phyloP scores from a whole-genome alignment of 768 basidiomycete genomes.

The Suillus occidentalis region DNA sequence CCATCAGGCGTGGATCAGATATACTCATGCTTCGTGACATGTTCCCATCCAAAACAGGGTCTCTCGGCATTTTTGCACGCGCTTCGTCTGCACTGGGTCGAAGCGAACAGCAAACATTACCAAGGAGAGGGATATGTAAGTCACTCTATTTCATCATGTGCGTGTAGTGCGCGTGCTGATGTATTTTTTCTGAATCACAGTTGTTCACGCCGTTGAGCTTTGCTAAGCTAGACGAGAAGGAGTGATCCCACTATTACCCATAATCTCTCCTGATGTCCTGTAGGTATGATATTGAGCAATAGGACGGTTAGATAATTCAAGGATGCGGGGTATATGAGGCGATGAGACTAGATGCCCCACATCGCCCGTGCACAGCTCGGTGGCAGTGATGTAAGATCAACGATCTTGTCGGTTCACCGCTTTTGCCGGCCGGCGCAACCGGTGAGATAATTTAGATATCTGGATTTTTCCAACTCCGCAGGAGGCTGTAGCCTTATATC shows the following conservation, averaged over 20 bases:
- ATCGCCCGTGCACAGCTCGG: background rate
- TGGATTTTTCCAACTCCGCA: constrained; percentile 34
- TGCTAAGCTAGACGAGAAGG: constrained; percentile 40
- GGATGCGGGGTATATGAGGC: constrained; percentile 8
- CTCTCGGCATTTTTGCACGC: constrained; percentile 96
- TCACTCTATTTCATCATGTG: constrained; percentile 24
- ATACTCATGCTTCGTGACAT: constrained; percentile 1
- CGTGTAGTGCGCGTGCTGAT: constrained; percentile 30
- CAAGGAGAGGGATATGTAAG: constrained; percentile 87
- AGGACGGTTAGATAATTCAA: constrained; percentile 3
- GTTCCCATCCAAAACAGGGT: constrained; percentile 50
- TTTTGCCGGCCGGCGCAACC: constrained; percentile 9
- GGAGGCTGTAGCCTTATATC: constrained; percentile 16
- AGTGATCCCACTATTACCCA: constrained; percentile 24
- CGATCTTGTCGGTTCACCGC: constrained; percentile 4
- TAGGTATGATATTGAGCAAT: constrained; percentile 16
- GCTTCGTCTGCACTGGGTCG: constrained; percentile 96
- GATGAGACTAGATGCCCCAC: constrained; percentile 12
- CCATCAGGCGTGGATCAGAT: constrained; percentile 12
- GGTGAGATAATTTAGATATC: constrained; percentile 7
- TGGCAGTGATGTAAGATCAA: constrained; percentile 11
- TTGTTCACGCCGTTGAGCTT: constrained; percentile 51
- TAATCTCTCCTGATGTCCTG: constrained; percentile 21
- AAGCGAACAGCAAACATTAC: constrained; percentile 96
- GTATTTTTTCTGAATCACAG: constrained; percentile 30